Conservation (phyloP, 2,329 filamentous ascomycete genomes). For the Penicillium paneum region DNA sequence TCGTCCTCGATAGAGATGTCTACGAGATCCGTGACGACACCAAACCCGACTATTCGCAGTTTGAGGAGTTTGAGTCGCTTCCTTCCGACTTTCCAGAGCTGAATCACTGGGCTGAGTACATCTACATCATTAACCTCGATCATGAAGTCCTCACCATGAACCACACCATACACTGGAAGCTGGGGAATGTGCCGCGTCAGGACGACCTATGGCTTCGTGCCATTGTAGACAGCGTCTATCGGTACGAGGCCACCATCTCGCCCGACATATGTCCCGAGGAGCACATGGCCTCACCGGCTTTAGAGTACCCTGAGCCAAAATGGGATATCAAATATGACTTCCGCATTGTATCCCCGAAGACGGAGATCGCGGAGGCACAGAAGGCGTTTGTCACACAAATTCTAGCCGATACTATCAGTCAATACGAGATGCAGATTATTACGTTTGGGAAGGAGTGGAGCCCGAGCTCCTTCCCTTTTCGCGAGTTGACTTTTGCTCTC, state of each 20-base stretch:
- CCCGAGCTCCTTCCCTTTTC: background rate
- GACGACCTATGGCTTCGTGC: background rate
- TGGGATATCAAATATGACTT: background rate
- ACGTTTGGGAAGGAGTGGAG: background rate
- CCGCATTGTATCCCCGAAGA: background rate
- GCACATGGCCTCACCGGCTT: background rate
- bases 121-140: background rate
- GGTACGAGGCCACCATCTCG: background rate
- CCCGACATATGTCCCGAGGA: background rate
- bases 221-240: background rate
- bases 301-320: background rate
- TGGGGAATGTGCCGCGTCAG: background rate
- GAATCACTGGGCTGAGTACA: background rate
- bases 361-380: background rate
- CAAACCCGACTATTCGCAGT: background rate
- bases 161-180: background rate
- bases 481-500: background rate
- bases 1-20: background rate
- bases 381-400: background rate
- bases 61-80: background rate
- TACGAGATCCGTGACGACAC: background rate
- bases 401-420: background rate
- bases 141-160: background rate
- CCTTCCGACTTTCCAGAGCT: background rate
- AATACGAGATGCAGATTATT: background rate